Conservation (phyloP, 1,284 basidiomycete species). For the Volvariella volvacea region DNA sequence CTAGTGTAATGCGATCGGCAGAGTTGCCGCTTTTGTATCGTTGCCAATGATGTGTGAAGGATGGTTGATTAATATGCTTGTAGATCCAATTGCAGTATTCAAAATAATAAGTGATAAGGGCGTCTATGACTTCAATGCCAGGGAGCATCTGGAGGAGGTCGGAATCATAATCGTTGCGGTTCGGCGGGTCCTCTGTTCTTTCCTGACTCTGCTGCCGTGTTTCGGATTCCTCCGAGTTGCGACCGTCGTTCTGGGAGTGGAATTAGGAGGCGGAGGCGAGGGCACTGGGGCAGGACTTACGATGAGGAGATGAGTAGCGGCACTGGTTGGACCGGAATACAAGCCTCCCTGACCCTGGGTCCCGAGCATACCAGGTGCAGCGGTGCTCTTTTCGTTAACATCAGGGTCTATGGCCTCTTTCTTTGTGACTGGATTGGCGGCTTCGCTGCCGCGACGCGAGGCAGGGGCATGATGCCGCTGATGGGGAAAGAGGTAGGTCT, state of each 20-base stretch:
- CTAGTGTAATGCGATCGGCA: conserved; percentile 61
- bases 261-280: conserved; percentile 10
- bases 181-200: conserved; percentile 32
- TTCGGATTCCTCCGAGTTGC: conserved; percentile 46
- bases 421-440: conserved; percentile 35
- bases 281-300: conserved; percentile 27
- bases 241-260: conserved; percentile 32
- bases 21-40: conserved; percentile 61
- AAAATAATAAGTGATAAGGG: conserved; percentile 68
- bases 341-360: conserved; percentile 57
- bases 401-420: conserved; percentile 47
- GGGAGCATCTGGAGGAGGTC: conserved; percentile 67
- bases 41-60: conserved; percentile 60
- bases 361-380: conserved; percentile 59
- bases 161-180: conserved; percentile 55
- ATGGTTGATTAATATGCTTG: conserved; percentile 58
- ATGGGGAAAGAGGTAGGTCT: conserved; percentile 56
- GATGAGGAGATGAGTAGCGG: conserved; percentile 57
- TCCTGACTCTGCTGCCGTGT: conserved; percentile 44
- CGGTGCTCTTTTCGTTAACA: conserved; percentile 33
- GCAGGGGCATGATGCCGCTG: conserved; percentile 31
- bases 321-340: conserved; percentile 68
- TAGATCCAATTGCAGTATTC: conserved; percentile 83
- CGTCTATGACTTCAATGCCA: conserved; percentile 57
- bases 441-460: conserved; percentile 27